These are phyloP conservation scores for Fraxinus nigra DNA, from an alignment of 305 asterid species.

Conservation along the genomic window DNA sequence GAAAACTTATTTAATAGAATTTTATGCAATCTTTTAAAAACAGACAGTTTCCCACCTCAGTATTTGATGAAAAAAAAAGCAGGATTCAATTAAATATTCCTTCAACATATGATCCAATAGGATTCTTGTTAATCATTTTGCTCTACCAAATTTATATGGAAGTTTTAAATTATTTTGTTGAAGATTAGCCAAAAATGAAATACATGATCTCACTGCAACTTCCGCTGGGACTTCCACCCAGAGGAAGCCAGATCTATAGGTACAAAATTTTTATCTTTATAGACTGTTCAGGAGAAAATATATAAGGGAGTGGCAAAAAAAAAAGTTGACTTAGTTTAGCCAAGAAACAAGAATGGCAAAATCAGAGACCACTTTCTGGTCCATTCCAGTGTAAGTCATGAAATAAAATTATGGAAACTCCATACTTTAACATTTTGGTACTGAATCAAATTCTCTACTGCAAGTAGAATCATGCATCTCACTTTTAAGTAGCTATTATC, in stretches of 20 bases:
- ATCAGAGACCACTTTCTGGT: constrained; percentile 15
- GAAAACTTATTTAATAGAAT: not conserved
- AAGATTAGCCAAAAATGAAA: not conserved
- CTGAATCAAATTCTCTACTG: constrained; percentile 22
- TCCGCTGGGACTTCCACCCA: not conserved
- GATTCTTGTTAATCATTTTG: not conserved
- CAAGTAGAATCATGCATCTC: constrained; percentile 24
- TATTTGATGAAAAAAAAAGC: not conserved
- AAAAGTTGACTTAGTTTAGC: not conserved
- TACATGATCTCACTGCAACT: not conserved
- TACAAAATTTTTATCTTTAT: not conserved
- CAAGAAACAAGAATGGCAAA: constrained; percentile 25
- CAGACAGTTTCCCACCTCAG: not conserved
- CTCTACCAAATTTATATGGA: not conserved
- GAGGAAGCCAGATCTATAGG: not conserved
- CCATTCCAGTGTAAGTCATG: constrained; percentile 16
- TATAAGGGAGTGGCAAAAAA: not conserved
- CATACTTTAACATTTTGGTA: constrained; percentile 1
- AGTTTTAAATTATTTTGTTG: not conserved
- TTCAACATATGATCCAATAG: not conserved
- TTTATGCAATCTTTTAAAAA: not conserved
- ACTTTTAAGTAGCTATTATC: constrained; percentile 1
- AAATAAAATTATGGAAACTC: constrained; percentile 4
- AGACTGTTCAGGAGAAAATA: not conserved
- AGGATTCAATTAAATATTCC: not conserved